Base-by-base conservation (phyloP, 2,329 filamentous ascomycete species). In the Fusarium tuaranense region DNA sequence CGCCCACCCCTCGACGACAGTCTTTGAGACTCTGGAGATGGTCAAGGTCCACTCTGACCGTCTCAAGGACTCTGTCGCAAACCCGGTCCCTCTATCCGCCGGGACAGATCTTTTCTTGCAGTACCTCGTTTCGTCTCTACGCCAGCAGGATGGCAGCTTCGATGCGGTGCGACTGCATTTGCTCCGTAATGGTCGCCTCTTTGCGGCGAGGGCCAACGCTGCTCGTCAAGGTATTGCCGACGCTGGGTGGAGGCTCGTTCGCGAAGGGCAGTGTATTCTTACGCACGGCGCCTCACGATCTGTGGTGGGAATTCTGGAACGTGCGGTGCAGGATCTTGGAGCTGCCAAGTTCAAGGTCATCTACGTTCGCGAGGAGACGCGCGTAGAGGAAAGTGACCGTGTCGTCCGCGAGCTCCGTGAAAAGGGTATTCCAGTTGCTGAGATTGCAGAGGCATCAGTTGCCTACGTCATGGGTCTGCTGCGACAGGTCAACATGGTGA, bases 71-170 rank as follows among this genome's bases (percentile, higher is more conserved):
- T 91, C 92, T 22, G 93, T 97, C 63, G 88, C 93, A 9, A 98
- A 99, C 84, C 94, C 95, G 16, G 94, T 98, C 67, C 96, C 95
- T 6, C 91, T 98, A 18, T 95, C 94, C 59, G 97, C 97, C 65
- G 97, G 97, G 79, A 98, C 95, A 70, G 95, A 98, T 82, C 91
- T 98, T 69, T 98, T 99, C 87, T 94, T 97, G 82, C 93, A 96
- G 81, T 98, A 97, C 84, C 91, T 99, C 77, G 93, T 98, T 79
- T 91, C 92, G 67, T 95, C 88, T 73, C 87, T 92, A 81, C 89
- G 89, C 84, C 86, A 88, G 85, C 87, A 88, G 75, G 84, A 85
- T 61, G 80, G 81, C 57, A 81, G 79, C 78, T 98, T 98, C 83
- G 93, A 95, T 73, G 91, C 92, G 61, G 93, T 97, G 66, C 89